A percentile compares a stretch with the other conserved stretches of the same genome.
phyloP scores from a whole-genome alignment of 192 early-diverging fungal species.

The Cetraspora pellucida region DNA sequence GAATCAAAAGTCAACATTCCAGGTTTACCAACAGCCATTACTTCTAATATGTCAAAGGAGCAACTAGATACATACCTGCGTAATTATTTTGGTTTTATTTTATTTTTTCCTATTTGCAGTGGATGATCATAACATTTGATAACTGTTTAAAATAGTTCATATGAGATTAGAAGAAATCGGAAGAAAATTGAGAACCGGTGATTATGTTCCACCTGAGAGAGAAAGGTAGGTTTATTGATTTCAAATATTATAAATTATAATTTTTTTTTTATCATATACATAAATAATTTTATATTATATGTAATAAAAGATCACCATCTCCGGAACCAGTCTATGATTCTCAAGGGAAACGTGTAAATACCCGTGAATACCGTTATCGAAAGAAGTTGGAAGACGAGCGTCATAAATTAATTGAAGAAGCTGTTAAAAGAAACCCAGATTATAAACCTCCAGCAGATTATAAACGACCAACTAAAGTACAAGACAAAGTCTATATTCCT shows the following conservation, averaged over 20 bases:
- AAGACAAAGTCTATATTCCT: slow-evolving; percentile 96
- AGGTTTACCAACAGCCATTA: slow-evolving; percentile 76
- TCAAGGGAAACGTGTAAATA: slow-evolving; percentile 95
- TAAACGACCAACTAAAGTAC: slow-evolving; percentile 74
- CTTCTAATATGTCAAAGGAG: slow-evolving; percentile 74
- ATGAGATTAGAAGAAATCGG: slow-evolving; percentile 92
- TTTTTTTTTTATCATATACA: slow-evolving; percentile 3
- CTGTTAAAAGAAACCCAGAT: slow-evolving; percentile 70
- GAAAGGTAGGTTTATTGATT: slow-evolving; percentile 57
- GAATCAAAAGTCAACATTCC: slow-evolving; percentile 73
- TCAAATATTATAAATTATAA: not conserved
- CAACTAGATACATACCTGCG: slow-evolving; percentile 79
- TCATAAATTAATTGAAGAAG: slow-evolving; percentile 81
- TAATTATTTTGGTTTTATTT: slow-evolving; percentile 39
- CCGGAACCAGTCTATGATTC: slow-evolving; percentile 90
- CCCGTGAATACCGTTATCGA: slow-evolving; percentile 88
- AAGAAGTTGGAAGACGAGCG: slow-evolving; percentile 94
- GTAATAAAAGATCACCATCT: slow-evolving; percentile 82
- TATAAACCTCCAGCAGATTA: slow-evolving; percentile 94
- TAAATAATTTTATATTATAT: not conserved
- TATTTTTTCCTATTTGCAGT: not conserved
- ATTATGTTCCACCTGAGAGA: slow-evolving; percentile 79
- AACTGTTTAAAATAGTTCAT: slow-evolving; percentile 53
- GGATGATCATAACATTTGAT: not conserved
- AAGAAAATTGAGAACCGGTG: slow-evolving; percentile 75